These are phyloP conservation scores for Eutrema heterophyllum DNA, from an alignment of 345 rosid genomes.

Conservation along the genomic window DNA sequence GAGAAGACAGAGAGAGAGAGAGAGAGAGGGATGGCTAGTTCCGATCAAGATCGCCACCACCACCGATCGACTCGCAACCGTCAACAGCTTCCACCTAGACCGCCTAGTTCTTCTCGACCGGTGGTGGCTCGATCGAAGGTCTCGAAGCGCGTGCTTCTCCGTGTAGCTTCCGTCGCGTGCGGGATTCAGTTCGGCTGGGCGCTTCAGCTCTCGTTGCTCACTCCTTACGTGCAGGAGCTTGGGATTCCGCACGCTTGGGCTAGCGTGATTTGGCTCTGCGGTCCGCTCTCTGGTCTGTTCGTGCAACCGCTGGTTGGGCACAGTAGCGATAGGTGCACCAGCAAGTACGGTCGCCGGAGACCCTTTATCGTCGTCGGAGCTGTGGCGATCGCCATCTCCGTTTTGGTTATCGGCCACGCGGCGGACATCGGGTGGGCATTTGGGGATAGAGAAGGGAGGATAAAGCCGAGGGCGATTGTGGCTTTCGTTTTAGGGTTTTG, in stretches of 20 bases:
- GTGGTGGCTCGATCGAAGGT: slow-evolving; percentile 37
- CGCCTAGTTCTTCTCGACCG: slow-evolving; percentile 21
- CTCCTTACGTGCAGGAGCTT: slow-evolving; percentile 95
- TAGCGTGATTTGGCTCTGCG: slow-evolving; percentile 94
- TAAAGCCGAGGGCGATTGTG: slow-evolving; percentile 67
- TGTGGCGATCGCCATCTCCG: slow-evolving; percentile 48
- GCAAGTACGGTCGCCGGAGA: slow-evolving; percentile 86
- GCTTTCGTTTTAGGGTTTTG: slow-evolving; percentile 85
- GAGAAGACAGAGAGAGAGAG: not conserved
- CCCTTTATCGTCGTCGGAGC: slow-evolving; percentile 77
- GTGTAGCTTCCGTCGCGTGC: slow-evolving; percentile 85
- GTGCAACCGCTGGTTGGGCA: slow-evolving; percentile 95
- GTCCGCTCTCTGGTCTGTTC: slow-evolving; percentile 84
- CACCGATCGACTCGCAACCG: slow-evolving; percentile 32
- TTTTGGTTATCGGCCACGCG: slow-evolving; percentile 67
- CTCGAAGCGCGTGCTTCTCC: slow-evolving; percentile 59
- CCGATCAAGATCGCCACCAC: slow-evolving; percentile 34
- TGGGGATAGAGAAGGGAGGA: slow-evolving; percentile 54
- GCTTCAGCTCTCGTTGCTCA: slow-evolving; percentile 84
- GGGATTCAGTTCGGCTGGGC: slow-evolving; percentile 99
- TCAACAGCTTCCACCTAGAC: slow-evolving; percentile 11
- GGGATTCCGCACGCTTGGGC: slow-evolving; percentile 98
- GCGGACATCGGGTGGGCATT: slow-evolving; percentile 89
- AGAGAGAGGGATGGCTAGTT: slow-evolving; percentile 15
- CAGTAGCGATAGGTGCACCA: slow-evolving; percentile 81